Evolutionary conservation across 1,284 basidiomycete species (phyloP), one percentile per base, ranked within the genome.

Genomic region (Schizopora paradoxa): DNA sequence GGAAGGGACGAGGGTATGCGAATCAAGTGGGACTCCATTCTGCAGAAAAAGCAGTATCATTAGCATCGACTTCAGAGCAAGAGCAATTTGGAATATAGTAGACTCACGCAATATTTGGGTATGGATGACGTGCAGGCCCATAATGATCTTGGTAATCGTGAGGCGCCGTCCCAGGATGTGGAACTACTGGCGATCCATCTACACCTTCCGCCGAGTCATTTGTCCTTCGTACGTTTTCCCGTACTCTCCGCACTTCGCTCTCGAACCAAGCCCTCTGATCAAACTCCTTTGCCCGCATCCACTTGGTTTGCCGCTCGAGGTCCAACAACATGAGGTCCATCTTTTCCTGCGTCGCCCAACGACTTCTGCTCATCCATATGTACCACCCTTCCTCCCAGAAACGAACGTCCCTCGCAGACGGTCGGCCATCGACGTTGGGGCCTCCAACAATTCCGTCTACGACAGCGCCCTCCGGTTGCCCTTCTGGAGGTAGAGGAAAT

Each of bases 301-400:
- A 65, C 33, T 62, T 56, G 28, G 69, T 66, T 60, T 83, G 80
- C 16, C 58, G 62, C 48, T 69, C 67, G 33, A 87, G 63, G 51
- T 73, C 72, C 41, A 67, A 58, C 56, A 66, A 68, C 82, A 87
- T 86, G 43, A 70, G 66, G 19, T 73, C 62, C 44, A 79, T 59
- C 56, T 76, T 79, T 57, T 82, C 74, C 53, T 74, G 67, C 8
- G 73, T 68, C 8, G 71, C 75, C 61, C 67, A 69, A 29, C 69
- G 67, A 43, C 70, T 77, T 48, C 70, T 69, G 19, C 74, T 75
- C 39, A 73, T 72, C 83, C 84, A 87, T 31, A 88, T 54, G 56
- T 88, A 88, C 73, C 75, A 82, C 1, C 85, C 84, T 56, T 81
- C 77, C 43, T 83, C 70, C 85, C 85, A 88, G 55, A 74, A 69